Percentiles rank a stretch among this genome's conserved stretches.
Conservation (phyloP, 1,284 basidiomycete genomes). For the Cutaneotrichosporon cyanovorans region DNA sequence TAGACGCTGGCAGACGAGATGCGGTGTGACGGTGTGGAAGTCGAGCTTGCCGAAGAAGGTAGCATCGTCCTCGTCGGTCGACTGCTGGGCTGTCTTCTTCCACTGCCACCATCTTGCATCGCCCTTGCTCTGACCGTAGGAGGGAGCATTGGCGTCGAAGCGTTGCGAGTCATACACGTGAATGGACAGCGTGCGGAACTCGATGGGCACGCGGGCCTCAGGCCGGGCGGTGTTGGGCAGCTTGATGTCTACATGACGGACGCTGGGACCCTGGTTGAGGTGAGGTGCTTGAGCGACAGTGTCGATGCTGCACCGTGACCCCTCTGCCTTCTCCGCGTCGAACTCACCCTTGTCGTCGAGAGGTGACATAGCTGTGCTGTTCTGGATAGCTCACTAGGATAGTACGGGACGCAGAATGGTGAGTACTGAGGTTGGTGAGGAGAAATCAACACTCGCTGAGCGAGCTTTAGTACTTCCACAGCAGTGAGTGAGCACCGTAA, state of each 20-base stretch:
- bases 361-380: too few relatives aligned
- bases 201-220: conserved; percentile 3
- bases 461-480: too few relatives aligned
- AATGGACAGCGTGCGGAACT: conserved; percentile 33
- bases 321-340: too few relatives aligned
- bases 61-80: conserved; percentile 18
- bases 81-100: not conserved
- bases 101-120: not conserved
- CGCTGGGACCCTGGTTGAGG: too few relatives aligned
- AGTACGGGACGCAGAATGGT: too few relatives aligned
- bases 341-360: too few relatives aligned
- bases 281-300: too few relatives aligned
- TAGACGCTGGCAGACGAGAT: conserved; percentile 52
- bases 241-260: not conserved
- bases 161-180: conserved; percentile 36
- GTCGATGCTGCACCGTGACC: too few relatives aligned
- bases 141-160: conserved; percentile 1
- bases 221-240: not conserved
- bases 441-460: too few relatives aligned
- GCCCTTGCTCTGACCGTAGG: not conserved
- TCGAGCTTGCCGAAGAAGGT: conserved; percentile 46
- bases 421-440: too few relatives aligned
- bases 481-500: too few relatives aligned
- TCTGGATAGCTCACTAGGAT: too few relatives aligned
- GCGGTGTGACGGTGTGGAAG: conserved; percentile 51